Base-by-base conservation (phyloP, 2,329 filamentous ascomycete species). In the Alternaria alternata region DNA sequence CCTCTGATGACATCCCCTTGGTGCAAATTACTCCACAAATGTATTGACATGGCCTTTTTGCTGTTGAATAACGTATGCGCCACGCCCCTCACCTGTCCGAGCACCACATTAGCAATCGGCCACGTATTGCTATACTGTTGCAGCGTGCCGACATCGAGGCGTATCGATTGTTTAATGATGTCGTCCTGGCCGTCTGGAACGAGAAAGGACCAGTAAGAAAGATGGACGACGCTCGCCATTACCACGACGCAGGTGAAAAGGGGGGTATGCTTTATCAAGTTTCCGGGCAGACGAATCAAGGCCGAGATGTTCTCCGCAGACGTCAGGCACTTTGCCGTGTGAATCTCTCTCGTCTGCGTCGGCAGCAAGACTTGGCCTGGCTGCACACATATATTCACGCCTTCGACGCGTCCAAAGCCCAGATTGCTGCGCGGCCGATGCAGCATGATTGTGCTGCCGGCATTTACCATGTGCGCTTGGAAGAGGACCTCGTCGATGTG, bases 401-500 rank as follows among this genome's bases (percentile, higher is more conserved):
- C 74, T 49, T 78, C 72, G 7, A 79, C 77, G 3, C 70, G 41
- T 4, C 74, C 75, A 39, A 76, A 77, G 42, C 77, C 71, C 22
- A 80, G 60, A 62, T 79, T 74, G 66, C 79, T 69, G 54, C 80
- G 67, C 62, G 79, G 69, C 57, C 80, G 56, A 66, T 91, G 77
- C 32, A 80, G 68, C 70, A 79, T 77, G 53, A 80, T 79, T 14
- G 75, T 77, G 66, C 70, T 75, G 24, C 78, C 78, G 6, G 61
- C 64, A 32, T 73, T 83, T 70, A 96, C 91, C 87, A 96, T 94
- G 64, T 92, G 90, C 1, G 92, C 93, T 76, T 96, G 92, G 80
- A 97, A 96, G 78, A 97, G 89, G 86, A 96, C 90, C 79, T 96
- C 92, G 75, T 97, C 94, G 11, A 94, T 83, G 54, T 60, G 38